Percentiles rank a stretch among this genome's conserved stretches.
Evolutionary conservation across 352 stramenopile species (phyloP).

Genomic region (Phytophthora sojae): DNA sequence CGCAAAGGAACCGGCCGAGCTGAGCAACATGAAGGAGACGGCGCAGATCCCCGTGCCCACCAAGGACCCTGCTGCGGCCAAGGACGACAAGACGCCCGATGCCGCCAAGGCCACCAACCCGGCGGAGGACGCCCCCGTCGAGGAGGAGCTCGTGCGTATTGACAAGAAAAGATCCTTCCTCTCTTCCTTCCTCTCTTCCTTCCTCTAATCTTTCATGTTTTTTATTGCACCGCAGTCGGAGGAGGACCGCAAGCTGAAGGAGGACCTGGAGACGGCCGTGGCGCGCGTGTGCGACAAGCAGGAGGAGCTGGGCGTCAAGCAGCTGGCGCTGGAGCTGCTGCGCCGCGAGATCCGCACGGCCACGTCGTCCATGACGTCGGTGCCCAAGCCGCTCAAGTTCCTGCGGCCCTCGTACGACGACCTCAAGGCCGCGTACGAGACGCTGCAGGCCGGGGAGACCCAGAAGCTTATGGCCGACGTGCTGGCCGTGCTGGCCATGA

Average conservation of each 20-base stretch:
- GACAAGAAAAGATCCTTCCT: too few relatives aligned
- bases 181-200: too few relatives aligned
- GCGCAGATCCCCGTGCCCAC: constrained; percentile 62
- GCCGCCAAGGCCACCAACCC: constrained; percentile 37
- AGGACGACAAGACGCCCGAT: constrained; percentile 51
- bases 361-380: constrained; percentile 99
- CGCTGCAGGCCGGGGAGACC: constrained; percentile 57
- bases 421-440: constrained; percentile 89
- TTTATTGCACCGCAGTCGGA: constrained; percentile 63
- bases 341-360: constrained; percentile 96
- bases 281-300: constrained; percentile 70
- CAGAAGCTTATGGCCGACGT: constrained; percentile 90
- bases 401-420: constrained; percentile 95
- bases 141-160: constrained; percentile 75
- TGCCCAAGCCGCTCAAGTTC: constrained; percentile 99
- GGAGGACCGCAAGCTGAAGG: constrained; percentile 94
- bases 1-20: constrained; percentile 27
- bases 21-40: constrained; percentile 73
- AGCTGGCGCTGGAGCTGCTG: constrained; percentile 96
- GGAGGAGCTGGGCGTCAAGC: constrained; percentile 75
- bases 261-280: constrained; percentile 93
- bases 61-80: constrained; percentile 55
- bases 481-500: constrained; percentile 97
- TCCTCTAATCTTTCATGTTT: neutral
- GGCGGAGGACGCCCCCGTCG: constrained; percentile 38